phyloP scores from a whole-genome alignment of 495 filamentous ascomycete species.

The Penicillium samsonianum region DNA sequence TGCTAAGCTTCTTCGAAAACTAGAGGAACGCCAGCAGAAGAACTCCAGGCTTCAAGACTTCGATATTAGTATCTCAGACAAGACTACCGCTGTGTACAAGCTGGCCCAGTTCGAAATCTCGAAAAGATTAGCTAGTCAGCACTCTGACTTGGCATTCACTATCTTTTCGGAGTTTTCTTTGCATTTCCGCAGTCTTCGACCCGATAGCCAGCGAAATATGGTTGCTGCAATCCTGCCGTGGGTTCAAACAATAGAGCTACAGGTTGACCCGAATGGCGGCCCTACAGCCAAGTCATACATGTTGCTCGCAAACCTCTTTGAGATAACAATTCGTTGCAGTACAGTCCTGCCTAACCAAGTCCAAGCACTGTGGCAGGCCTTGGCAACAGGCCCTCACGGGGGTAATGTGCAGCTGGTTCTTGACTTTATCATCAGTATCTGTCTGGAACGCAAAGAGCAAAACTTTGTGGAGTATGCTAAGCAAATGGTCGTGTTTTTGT shows the following conservation, averaged over 20 bases:
- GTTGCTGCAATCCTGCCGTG: conserved; percentile 92
- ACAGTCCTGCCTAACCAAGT: conserved; percentile 91
- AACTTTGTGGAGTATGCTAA: conserved; percentile 98
- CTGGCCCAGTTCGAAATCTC: conserved; percentile 96
- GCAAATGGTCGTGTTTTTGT: conserved; percentile 94
- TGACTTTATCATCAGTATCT: conserved; percentile 92
- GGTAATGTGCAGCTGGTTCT: conserved; percentile 95
- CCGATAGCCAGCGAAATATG: conserved; percentile 85
- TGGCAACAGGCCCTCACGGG: conserved; percentile 88
- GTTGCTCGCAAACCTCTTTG: conserved; percentile 90
- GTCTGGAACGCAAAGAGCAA: conserved; percentile 89
- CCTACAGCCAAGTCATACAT: conserved; percentile 92
- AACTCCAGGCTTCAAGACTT: conserved; percentile 93
- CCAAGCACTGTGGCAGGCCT: conserved; percentile 94
- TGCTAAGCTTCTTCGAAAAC: conserved; percentile 74
- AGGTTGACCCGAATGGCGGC: conserved; percentile 90
- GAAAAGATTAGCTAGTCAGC: conserved; percentile 81
- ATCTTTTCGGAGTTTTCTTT: conserved; percentile 92
- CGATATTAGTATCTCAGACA: conserved; percentile 97
- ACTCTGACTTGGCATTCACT: conserved; percentile 84
- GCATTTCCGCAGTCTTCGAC: conserved; percentile 82
- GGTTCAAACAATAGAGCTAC: conserved; percentile 91
- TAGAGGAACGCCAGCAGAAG: conserved; percentile 83
- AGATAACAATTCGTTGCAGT: conserved; percentile 92
- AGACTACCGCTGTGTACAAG: conserved; percentile 97